A percentile compares a stretch with the other conserved stretches of the same genome.
Evolutionary conservation across 305 asterid genomes (phyloP).

Genomic region (Fraxinus ornus): DNA sequence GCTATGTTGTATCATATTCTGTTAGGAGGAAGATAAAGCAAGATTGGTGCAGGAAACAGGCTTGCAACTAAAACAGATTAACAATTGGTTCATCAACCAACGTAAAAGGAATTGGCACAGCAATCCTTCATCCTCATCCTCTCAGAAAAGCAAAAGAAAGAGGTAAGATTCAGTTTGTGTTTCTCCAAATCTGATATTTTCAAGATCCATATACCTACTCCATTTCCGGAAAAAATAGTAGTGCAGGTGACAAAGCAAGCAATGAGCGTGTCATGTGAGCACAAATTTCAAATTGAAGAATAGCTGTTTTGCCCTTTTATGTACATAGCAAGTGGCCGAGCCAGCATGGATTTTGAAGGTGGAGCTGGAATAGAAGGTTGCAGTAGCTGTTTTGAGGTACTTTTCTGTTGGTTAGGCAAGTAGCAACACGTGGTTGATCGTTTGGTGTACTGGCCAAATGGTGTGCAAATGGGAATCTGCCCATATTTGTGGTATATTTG

Average conservation of each 20-base stretch:
- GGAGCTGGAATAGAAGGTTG: conserved; percentile 9
- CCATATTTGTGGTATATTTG: conserved; percentile 24
- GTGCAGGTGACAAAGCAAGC: conserved; percentile 57
- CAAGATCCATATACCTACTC: neutral
- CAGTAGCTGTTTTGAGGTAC: conserved; percentile 27
- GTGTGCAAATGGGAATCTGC: conserved; percentile 30
- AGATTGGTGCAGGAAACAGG: conserved; percentile 92
- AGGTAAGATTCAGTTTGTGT: conserved; percentile 42
- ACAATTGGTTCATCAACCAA: conserved; percentile 94
- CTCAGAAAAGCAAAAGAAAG: conserved; percentile 87
- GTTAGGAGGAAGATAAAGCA: conserved; percentile 92
- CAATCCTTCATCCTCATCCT: conserved; percentile 72
- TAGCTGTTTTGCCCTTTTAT: conserved; percentile 10
- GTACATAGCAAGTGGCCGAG: conserved; percentile 8
- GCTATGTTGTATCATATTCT: neutral
- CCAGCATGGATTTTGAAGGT: conserved; percentile 1
- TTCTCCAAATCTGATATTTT: neutral
- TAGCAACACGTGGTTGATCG: conserved; percentile 8
- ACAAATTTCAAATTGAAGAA: conserved; percentile 9
- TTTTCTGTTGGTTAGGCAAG: conserved; percentile 14
- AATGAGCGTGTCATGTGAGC: conserved; percentile 32
- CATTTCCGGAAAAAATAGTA: conserved; percentile 35
- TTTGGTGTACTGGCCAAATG: neutral
- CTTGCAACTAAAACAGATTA: conserved; percentile 82
- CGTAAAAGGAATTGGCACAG: conserved; percentile 94